Percentiles rank a stretch among this genome's conserved stretches.
These are phyloP conservation scores for Xylaria cubensis DNA, from an alignment of 495 filamentous ascomycete genomes.

Conservation along the genomic window DNA sequence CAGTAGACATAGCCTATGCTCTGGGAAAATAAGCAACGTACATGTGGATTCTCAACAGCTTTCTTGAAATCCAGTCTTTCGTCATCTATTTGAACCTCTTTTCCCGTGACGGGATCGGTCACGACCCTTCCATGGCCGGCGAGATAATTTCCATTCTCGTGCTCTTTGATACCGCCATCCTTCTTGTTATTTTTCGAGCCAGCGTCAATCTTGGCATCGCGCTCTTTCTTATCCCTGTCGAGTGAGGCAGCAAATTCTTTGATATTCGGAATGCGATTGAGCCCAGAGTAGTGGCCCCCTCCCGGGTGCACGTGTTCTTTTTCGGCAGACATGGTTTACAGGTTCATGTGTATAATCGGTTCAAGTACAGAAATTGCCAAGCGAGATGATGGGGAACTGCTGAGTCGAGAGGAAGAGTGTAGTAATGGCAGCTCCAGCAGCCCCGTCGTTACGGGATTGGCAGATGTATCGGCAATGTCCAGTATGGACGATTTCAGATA, in stretches of 20 bases:
- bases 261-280: constrained; percentile 85
- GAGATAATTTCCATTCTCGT: constrained; percentile 49
- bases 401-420: background rate
- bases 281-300: constrained; percentile 65
- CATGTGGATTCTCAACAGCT: constrained; percentile 70
- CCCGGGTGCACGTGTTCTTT: constrained; percentile 34
- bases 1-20: constrained; percentile 14
- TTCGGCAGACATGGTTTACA: constrained; percentile 37
- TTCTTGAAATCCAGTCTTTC: constrained; percentile 73
- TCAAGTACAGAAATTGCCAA: background rate
- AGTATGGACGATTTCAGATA: background rate
- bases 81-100: constrained; percentile 87
- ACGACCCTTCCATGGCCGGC: constrained; percentile 67
- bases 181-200: constrained; percentile 48
- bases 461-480: background rate
- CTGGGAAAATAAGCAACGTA: constrained; percentile 42
- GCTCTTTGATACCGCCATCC: constrained; percentile 42
- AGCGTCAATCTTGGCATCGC: constrained; percentile 71
- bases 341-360: background rate
- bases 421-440: background rate
- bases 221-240: constrained; percentile 77
- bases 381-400: background rate
- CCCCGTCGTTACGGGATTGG: constrained; percentile 1
- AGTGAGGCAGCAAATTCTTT: constrained; percentile 80
- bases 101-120: constrained; percentile 86